phyloP scores from a whole-genome alignment of 192 early-diverging fungal species.

The Spinellus fusiger region DNA sequence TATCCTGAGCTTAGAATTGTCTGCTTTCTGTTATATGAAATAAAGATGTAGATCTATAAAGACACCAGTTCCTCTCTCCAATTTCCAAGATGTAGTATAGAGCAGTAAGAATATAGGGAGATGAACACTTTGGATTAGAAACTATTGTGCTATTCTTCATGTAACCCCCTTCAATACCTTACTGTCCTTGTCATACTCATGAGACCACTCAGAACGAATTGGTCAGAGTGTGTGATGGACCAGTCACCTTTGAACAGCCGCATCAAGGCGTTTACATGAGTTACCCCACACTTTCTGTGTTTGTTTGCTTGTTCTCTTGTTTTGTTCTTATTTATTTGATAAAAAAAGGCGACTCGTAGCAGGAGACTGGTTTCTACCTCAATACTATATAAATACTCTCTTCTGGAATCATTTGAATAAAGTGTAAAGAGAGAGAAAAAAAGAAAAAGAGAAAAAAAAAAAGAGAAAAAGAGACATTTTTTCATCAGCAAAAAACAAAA shows the following conservation, averaged over 20 bases:
- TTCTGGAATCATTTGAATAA: not conserved
- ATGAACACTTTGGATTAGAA: no score
- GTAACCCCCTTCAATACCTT: no score
- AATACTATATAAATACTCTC: not conserved
- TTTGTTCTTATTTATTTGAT: not conserved
- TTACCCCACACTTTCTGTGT: not conserved
- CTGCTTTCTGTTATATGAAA: no score
- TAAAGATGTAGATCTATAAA: no score
- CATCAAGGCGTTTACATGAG: not conserved
- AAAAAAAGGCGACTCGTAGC: not conserved
- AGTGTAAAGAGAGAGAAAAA: not conserved
- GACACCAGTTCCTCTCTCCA: no score
- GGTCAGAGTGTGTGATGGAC: not conserved
- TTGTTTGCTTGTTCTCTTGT: not conserved
- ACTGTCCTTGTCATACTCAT: not conserved
- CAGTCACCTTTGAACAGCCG: not conserved
- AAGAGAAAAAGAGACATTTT: slow-evolving; percentile 1
- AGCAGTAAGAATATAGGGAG: no score
- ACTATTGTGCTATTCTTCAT: not conserved
- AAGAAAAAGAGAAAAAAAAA: not conserved
- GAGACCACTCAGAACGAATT: not conserved
- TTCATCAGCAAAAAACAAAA: not conserved
- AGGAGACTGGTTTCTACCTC: no score
- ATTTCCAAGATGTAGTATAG: no score
- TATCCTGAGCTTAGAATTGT: no score